Evolutionary conservation across 108 stramenopile genomes (phyloP), one percentile per base, ranked within the genome.

Genomic region (Stephanodiscus minutulus): DNA sequence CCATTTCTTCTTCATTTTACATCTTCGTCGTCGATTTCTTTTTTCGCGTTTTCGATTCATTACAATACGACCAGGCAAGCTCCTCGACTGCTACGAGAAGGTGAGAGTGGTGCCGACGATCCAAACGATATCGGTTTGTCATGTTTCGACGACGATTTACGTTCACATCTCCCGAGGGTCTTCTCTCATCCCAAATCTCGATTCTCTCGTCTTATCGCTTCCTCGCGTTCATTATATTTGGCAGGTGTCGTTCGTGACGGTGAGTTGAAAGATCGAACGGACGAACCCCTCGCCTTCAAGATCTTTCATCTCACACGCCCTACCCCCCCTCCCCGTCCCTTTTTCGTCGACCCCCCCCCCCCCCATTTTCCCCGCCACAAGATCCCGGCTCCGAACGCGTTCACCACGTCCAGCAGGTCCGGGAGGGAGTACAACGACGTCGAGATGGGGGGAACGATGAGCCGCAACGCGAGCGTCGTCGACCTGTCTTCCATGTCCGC

Each of bases 361-460:
- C 17, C 48, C 28, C 7, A 47, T n/a, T 18, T 35, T 66, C 27
- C 22, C 41, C 31, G 5, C 17, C 48, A 7, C 64, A 21, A 81
- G 64, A 82, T 82, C 37, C 84, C 84, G 11, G 84, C 84, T 2
- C 79, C 84, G 1, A 85, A 85, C 36, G 84, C 84, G 21, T 82
- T 82, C 72, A 77, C 76, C 15, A 73, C 81, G 66, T 73, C 65
- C 28, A 68, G 50, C 59, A 61, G 10, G 7, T 67, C 70, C 49
- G 77, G 77, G 5, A 79, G 60, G 64, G 77, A 79, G 54, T 79
- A 79, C 49, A 79, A 72, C 25, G 77, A 79, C 39, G 43, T 66
- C 50, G 77, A 79, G 61, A 57, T 28, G 28, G 71, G 67, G 62
- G 41, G 46, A 8, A 35, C 50, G 21, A 48, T 13, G 11, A 29